These are phyloP conservation scores for Musa balbisiana DNA, from an alignment of 202 grass and related monocot genomes.

Conservation along the genomic window DNA sequence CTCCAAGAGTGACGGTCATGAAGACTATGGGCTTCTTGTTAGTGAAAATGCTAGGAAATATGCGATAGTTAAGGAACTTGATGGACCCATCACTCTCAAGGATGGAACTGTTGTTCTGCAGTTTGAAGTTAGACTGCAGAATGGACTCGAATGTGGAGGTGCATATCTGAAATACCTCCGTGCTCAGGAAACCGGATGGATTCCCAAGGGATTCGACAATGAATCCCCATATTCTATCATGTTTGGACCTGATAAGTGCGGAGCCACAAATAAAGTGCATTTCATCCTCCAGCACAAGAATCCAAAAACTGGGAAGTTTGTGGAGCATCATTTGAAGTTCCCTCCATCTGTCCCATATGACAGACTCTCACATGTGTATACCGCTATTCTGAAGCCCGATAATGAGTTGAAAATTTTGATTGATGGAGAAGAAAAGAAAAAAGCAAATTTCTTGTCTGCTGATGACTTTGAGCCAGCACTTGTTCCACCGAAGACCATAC, in stretches of 20 bases:
- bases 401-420: conserved; percentile 19
- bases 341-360: conserved; percentile 17
- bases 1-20: conserved; percentile 16
- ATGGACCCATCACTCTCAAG: neutral
- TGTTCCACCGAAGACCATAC: conserved; percentile 16
- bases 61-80: conserved; percentile 16
- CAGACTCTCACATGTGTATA: conserved; percentile 11
- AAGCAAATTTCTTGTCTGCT: conserved; percentile 9
- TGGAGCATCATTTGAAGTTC: conserved; percentile 11
- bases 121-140: conserved; percentile 11
- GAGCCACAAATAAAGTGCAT: conserved; percentile 19
- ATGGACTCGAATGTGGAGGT: conserved; percentile 20
- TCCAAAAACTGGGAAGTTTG: conserved; percentile 12
- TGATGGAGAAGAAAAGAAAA: conserved; percentile 20
- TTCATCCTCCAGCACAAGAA: conserved; percentile 19
- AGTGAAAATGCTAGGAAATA: conserved; percentile 12
- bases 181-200: conserved; percentile 6
- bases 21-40: conserved; percentile 17
- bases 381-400: conserved; percentile 17
- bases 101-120: conserved; percentile 14
- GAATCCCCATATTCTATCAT: conserved; percentile 16
- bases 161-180: conserved; percentile 14
- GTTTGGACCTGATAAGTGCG: conserved; percentile 22
- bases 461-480: conserved; percentile 20
- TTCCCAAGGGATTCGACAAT: conserved; percentile 12